Evolutionary conservation across 805 yeast species (phyloP).

Genomic region (Metschnikowia continentalis): DNA sequence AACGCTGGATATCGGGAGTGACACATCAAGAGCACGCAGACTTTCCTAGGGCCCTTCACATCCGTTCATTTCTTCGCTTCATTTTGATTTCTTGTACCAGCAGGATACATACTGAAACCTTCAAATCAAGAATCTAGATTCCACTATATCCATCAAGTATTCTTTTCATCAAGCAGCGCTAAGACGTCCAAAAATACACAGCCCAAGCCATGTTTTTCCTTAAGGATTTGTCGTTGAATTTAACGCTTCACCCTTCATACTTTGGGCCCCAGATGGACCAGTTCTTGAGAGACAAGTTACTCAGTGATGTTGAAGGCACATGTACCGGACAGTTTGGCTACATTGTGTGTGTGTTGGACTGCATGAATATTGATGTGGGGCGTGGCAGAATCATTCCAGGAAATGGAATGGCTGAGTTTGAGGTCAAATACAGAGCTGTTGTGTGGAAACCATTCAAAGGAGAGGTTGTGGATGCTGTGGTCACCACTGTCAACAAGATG

Average conservation of each 20-base stretch:
- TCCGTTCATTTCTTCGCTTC: neutral
- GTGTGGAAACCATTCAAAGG: conserved; percentile 99
- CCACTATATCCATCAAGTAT: neutral
- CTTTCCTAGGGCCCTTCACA: neutral
- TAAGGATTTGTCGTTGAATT: conserved; percentile 85
- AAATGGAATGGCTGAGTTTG: conserved; percentile 92
- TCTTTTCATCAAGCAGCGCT: neutral
- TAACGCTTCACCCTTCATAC: conserved; percentile 94
- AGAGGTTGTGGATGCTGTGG: conserved; percentile 96
- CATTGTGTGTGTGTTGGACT: conserved; percentile 91
- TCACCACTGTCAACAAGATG: conserved; percentile 87
- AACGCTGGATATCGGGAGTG: neutral
- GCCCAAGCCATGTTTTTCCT: conserved; percentile 37
- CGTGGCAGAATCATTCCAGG: conserved; percentile 89
- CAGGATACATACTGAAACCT: neutral
- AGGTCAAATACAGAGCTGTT: conserved; percentile 91
- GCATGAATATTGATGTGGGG: conserved; percentile 92
- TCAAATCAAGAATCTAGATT: neutral
- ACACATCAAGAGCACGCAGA: neutral
- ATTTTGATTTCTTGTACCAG: neutral
- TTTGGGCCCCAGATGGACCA: conserved; percentile 98
- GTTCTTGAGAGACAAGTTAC: conserved; percentile 79
- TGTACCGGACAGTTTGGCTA: conserved; percentile 99
- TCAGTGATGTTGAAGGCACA: conserved; percentile 96
- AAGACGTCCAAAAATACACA: neutral